phyloP scores from a whole-genome alignment of 2,329 filamentous ascomycete species.

The Nemania diffusa region DNA sequence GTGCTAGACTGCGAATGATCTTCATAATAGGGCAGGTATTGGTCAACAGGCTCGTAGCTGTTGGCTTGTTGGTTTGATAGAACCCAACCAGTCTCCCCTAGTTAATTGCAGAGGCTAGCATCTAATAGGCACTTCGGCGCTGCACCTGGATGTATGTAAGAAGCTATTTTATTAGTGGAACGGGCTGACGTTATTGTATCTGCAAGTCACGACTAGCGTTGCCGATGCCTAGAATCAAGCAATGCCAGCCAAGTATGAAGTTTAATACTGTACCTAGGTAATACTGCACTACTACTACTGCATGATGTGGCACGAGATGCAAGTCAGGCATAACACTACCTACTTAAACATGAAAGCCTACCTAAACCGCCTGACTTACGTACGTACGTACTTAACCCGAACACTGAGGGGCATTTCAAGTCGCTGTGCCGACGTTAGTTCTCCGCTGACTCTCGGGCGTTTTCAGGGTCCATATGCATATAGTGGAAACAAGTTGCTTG shows the following conservation, averaged over 20 bases:
- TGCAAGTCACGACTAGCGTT: conserved; percentile 14
- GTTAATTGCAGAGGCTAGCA: neutral
- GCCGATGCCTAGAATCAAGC: neutral
- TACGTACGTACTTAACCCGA: too few species aligned
- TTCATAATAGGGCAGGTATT: neutral
- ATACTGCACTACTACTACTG: neutral
- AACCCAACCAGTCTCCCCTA: neutral
- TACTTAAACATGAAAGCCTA: neutral
- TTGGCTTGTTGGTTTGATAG: neutral
- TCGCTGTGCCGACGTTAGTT: neutral
- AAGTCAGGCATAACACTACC: neutral
- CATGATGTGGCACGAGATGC: neutral
- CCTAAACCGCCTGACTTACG: neutral
- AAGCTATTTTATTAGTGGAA: conserved; percentile 5
- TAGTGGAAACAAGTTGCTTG: conserved; percentile 1
- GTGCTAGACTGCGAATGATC: neutral
- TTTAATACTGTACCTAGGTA: neutral
- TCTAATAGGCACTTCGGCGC: neutral
- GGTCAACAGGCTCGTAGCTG: neutral
- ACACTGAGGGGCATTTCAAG: conserved; percentile 4
- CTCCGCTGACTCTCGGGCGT: neutral
- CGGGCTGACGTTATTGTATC: conserved; percentile 22
- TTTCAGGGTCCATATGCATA: neutral
- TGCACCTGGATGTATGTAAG: neutral
- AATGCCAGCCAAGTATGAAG: neutral